phyloP scores from a whole-genome alignment of 108 stramenopile genomes.

The Cylindrotheca closterium region DNA sequence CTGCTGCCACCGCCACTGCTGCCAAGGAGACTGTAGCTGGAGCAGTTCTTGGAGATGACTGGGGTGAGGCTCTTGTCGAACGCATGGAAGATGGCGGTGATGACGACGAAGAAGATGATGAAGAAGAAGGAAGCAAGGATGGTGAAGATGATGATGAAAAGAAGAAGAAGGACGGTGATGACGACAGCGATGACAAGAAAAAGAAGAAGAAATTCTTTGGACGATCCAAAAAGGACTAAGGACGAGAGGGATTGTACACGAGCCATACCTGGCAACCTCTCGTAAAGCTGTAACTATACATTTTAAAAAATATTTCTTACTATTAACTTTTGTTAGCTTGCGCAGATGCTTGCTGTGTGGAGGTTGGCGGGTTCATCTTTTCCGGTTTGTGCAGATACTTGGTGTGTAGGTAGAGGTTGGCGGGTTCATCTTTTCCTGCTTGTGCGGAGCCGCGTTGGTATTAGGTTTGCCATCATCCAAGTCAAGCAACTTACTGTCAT shows the following conservation, averaged over 20 bases:
- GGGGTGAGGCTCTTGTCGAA: constrained; percentile 42
- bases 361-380: no score
- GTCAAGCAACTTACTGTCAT: no score
- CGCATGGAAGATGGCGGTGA: constrained; percentile 24
- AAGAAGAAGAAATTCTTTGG: background rate
- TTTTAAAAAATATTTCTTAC: background rate
- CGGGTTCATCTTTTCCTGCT: no score
- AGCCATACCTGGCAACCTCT: background rate
- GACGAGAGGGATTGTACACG: background rate
- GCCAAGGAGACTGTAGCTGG: constrained; percentile 42
- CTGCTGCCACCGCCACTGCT: constrained; percentile 24
- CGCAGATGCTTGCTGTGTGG: no score
- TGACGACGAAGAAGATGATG: constrained; percentile 19
- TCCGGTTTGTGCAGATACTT: no score
- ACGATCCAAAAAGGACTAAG: background rate
- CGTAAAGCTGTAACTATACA: background rate
- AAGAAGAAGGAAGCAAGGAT: constrained; percentile 1
- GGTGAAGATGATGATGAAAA: constrained; percentile 9
- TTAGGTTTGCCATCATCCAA: no score
- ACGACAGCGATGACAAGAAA: background rate
- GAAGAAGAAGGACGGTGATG: background rate
- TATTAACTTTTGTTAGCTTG: no score
- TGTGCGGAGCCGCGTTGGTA: no score
- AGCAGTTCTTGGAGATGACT: constrained; percentile 31
- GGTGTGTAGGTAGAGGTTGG: no score